Percentiles rank a stretch among this genome's conserved stretches.
phyloP scores from a whole-genome alignment of 1,139 yeast genomes.

The Kluyveromyces sp. region DNA sequence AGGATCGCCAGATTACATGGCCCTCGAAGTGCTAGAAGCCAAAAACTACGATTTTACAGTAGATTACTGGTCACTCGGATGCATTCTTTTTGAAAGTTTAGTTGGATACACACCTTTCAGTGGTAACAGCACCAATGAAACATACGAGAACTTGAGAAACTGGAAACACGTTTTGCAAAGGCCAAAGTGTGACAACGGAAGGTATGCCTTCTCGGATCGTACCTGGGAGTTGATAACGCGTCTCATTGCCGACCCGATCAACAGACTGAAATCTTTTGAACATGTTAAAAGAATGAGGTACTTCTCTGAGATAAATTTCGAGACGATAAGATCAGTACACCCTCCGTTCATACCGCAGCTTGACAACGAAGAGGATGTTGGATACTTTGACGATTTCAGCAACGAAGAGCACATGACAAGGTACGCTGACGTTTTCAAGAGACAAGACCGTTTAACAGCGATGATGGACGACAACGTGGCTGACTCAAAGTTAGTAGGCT shows the following conservation, averaged over 20 bases:
- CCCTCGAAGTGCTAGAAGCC: conserved; percentile 92
- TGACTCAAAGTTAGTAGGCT: conserved; percentile 81
- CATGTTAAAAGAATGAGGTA: conserved; percentile 77
- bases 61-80: conserved; percentile 98
- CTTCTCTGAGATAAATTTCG: conserved; percentile 81
- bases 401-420: conserved; percentile 97
- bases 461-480: conserved; percentile 63
- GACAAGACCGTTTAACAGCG: conserved; percentile 77
- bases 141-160: conserved; percentile 85
- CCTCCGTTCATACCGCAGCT: conserved; percentile 97
- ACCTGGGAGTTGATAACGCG: conserved; percentile 86
- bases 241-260: conserved; percentile 71
- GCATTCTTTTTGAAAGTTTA: conserved; percentile 86
- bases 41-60: conserved; percentile 90
- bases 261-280: conserved; percentile 67
- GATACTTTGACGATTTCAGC: conserved; percentile 95
- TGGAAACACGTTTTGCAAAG: conserved; percentile 86
- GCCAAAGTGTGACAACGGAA: conserved; percentile 88
- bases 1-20: conserved; percentile 99
- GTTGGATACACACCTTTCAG: conserved; percentile 97
- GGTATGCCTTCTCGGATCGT: conserved; percentile 88
- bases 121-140: conserved; percentile 89
- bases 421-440: conserved; percentile 91
- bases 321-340: conserved; percentile 52
- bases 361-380: conserved; percentile 96